Base-by-base conservation (phyloP, 495 filamentous ascomycete species). In the Penicillium lividum region DNA sequence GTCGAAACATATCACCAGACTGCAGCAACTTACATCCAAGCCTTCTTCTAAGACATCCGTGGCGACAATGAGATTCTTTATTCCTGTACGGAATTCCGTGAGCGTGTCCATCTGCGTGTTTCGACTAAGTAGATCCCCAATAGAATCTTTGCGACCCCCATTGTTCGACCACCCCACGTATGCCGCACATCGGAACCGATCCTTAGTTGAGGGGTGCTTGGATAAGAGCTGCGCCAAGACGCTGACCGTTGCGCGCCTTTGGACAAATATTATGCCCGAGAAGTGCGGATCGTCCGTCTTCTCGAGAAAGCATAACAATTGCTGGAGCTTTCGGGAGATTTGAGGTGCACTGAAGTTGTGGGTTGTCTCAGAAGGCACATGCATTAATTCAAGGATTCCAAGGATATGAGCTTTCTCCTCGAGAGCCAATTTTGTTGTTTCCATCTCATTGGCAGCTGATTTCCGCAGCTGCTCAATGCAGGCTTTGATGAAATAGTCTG, bases 11-110 rank as follows among this genome's bases (percentile, higher is more conserved):
- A 97, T 78, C 11, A 97, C 91, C 33, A 91, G 66, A 63, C 93
- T 89, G 68, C 93, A 97, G 7, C 86, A 85, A 8, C 88, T 87
- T 3, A 97, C 81, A 68, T 97, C 93, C 40, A 98, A 89, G 0
- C 93, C 94, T 72, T 98, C 94, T 71, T 98, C 93, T 0, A 96
- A 75, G 0, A 93, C 93, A 63, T 84, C 89, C 0, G 93, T 97
- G 0, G 91, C 83, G 7, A 98, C 73, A 9, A 98, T 78, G 1
- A 98, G 76, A 62, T 97, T 94, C 31, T 84, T 84, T 4, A 73
- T 75, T 8, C 92, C 91, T 3, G 67, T 63, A 16, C 84, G 83
- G 59, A 98, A 93, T 13, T 86, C 77, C 8, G 84, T 76, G 2
- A 98, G 80, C 0, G 86, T 86, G 25, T 80, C 59, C 38, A 75